Evolutionary conservation across 2,329 filamentous ascomycete genomes (phyloP), one percentile per base, ranked within the genome.

Genomic region (Cladophialophora carrionii): DNA sequence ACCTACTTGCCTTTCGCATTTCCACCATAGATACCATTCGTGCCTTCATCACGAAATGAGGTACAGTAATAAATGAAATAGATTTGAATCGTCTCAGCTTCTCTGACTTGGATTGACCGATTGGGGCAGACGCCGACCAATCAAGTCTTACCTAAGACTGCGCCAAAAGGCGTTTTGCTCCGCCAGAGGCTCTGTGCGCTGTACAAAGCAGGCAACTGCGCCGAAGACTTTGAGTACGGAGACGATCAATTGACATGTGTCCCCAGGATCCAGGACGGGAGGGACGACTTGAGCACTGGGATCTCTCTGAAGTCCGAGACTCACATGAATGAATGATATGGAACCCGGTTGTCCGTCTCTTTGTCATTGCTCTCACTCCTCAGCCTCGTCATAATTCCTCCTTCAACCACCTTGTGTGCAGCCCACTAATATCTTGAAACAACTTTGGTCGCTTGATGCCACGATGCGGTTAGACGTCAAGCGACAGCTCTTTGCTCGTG

Each of bases 381-480:
- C 22, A 41, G 51, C 26, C 41, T 53, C 49, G 46, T 43, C 62
- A 37, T 43, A 24, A 29, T 32, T 20, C 12, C 6, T 22, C 43
- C 49, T n/a, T 51, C 51, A 46, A 26, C 32, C 52, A 32, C 17
- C 17, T 58, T 63, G 63, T 60, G 63, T 56, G 63, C 63, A 34
- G 53, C 29, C 17, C 48, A 32, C n/a, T 26, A 63, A 60, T 43
- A 22, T 57, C 55, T 55, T 37, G 17, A 20, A 46, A 31, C 53
- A 46, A 37, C 41, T n/a, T 57, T 49, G 22, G 61, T 26, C 53
- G 34, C 52, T 52, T 57, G 34, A 61, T 55, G 57, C 32, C 62
- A 55, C 55, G 24, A 72, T 72, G 71, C 67, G 71, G 55, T 61
- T 72, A 34, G 71, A 72, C 61, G 71, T 72, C 32, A 72, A 72